These are phyloP conservation scores for Athelia psychrophila DNA, from an alignment of 1,284 basidiomycete species.

Conservation along the genomic window DNA sequence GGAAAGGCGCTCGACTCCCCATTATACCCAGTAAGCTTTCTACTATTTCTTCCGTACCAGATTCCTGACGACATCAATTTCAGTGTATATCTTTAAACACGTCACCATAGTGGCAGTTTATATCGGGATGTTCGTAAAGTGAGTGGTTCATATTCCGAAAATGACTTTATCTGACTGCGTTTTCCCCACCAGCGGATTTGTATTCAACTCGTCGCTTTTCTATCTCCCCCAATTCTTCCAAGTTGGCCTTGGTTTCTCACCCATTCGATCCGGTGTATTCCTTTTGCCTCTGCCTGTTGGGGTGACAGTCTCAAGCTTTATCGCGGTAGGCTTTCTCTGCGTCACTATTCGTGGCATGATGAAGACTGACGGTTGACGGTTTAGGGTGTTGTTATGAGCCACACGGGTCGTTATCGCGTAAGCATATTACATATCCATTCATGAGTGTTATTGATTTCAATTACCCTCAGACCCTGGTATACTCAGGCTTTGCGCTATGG, in stretches of 20 bases:
- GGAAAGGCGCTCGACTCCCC: slow-evolving; percentile 64
- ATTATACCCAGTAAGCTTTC: slow-evolving; percentile 63
- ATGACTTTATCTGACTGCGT: slow-evolving; percentile 36
- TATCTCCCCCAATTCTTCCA: slow-evolving; percentile 79
- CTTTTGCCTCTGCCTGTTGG: slow-evolving; percentile 64
- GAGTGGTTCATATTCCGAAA: slow-evolving; percentile 62
- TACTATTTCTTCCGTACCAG: neutral
- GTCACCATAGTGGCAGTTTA: slow-evolving; percentile 69
- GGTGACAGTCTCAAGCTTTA: slow-evolving; percentile 56
- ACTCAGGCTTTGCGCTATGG: slow-evolving; percentile 69
- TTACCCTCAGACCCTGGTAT: slow-evolving; percentile 48
- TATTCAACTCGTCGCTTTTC: slow-evolving; percentile 59
- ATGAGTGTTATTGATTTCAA: slow-evolving; percentile 6
- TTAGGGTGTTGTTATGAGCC: slow-evolving; percentile 60
- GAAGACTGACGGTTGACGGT: slow-evolving; percentile 38
- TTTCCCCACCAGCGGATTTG: slow-evolving; percentile 45
- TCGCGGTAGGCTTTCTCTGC: slow-evolving; percentile 36
- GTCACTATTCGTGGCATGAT: slow-evolving; percentile 1
- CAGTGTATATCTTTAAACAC: slow-evolving; percentile 73
- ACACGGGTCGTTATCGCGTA: slow-evolving; percentile 65
- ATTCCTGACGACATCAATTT: slow-evolving; percentile 1
- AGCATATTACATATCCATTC: slow-evolving; percentile 18
- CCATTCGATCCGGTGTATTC: slow-evolving; percentile 60
- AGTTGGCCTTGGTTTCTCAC: slow-evolving; percentile 60
- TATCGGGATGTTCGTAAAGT: slow-evolving; percentile 67